Evolutionary conservation across 345 rosid genomes (phyloP).

Genomic region (Sonneratia alba): DNA sequence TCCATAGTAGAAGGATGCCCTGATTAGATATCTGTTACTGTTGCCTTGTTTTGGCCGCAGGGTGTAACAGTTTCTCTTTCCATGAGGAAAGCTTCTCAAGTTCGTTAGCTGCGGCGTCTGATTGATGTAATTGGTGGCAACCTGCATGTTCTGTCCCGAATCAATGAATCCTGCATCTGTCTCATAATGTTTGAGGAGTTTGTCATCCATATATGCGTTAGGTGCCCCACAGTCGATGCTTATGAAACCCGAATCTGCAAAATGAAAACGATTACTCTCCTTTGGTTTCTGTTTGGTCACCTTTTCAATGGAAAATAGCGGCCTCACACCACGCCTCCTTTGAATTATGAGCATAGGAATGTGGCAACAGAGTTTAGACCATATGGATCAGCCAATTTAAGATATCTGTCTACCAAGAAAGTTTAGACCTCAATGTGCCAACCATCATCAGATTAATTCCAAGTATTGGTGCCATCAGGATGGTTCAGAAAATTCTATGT

Average conservation of each 20-base stretch:
- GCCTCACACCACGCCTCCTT: too few species aligned
- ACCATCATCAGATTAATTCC: too few species aligned
- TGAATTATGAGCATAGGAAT: too few species aligned
- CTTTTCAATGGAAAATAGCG: neutral
- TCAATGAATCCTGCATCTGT: neutral
- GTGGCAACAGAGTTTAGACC: too few species aligned
- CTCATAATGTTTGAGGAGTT: neutral
- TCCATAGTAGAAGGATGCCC: conserved; percentile 43
- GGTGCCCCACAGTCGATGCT: conserved; percentile 1
- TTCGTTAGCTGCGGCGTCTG: neutral
- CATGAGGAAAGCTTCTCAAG: conserved; percentile 18
- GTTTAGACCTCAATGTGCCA: too few species aligned
- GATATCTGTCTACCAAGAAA: too few species aligned
- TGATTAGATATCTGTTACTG: conserved; percentile 25
- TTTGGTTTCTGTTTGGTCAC: neutral
- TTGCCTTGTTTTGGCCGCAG: neutral
- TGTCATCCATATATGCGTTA: neutral
- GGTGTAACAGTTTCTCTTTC: conserved; percentile 23
- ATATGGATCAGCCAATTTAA: too few species aligned
- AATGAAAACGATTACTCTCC: neutral
- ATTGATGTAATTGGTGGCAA: neutral
- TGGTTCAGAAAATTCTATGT: too few species aligned
- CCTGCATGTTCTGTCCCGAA: neutral
- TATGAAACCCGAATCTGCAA: neutral
- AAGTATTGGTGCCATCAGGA: too few species aligned